A percentile compares a stretch with the other conserved stretches of the same genome.
Evolutionary conservation across 2,329 filamentous ascomycete genomes (phyloP).

Genomic region (Pseudocercospora eumusae): DNA sequence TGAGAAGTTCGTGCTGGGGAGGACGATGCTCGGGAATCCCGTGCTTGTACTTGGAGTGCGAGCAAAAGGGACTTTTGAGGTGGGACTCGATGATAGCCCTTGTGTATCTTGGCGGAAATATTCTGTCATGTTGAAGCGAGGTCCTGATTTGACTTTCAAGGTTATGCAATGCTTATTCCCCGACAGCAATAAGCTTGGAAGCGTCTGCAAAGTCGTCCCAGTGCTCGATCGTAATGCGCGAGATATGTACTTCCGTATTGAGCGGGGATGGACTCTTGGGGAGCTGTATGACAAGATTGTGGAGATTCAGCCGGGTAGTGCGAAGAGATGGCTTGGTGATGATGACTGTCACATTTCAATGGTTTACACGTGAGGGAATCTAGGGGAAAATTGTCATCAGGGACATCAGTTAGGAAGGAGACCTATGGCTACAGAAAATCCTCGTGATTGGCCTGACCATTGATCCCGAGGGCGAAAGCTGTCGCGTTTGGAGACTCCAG

Average conservation of each 20-base stretch:
- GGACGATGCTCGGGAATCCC: too few relatives aligned
- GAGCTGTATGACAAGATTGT: background rate
- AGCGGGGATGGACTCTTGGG: background rate
- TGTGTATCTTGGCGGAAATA: background rate
- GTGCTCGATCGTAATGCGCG: too few relatives aligned
- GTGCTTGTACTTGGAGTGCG: background rate
- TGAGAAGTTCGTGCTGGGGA: background rate
- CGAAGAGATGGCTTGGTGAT: too few relatives aligned
- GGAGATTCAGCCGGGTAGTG: background rate
- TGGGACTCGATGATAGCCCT: background rate
- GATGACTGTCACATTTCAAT: too few relatives aligned
- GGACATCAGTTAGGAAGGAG: too few relatives aligned
- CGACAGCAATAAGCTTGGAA: background rate
- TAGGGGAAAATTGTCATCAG: too few relatives aligned
- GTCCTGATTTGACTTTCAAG: background rate
- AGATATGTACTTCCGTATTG: background rate
- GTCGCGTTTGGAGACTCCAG: too few relatives aligned
- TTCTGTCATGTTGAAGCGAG: background rate
- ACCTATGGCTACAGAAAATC: too few relatives aligned
- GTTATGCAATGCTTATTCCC: background rate
- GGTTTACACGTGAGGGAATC: too few relatives aligned
- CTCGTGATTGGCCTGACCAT: too few relatives aligned
- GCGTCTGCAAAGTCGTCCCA: background rate
- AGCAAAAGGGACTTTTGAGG: background rate
- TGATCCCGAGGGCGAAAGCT: too few relatives aligned